Conservation (phyloP, 2,329 filamentous ascomycete species). For the Fusarium mexicanum region DNA sequence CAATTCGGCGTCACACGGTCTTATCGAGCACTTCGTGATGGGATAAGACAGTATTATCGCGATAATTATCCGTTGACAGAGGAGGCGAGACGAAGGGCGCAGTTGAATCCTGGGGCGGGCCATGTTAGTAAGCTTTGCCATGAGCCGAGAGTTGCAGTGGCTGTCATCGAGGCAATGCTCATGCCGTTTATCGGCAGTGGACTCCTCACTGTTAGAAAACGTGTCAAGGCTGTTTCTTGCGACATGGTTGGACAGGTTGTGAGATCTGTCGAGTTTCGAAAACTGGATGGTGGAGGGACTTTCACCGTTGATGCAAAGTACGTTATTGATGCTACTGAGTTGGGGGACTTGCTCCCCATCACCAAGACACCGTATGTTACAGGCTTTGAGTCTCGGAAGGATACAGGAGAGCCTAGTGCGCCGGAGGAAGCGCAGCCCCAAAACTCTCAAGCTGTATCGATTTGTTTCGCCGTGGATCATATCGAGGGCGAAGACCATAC, state of each 20-base stretch:
- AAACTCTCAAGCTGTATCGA: conserved; percentile 44
- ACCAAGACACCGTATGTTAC: conserved; percentile 41
- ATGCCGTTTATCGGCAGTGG: conserved; percentile 41
- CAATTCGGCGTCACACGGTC: conserved; percentile 44
- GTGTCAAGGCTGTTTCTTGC: conserved; percentile 32
- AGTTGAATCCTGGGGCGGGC: conserved; percentile 42
- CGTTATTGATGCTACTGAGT: conserved; percentile 30
- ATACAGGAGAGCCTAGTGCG: conserved; percentile 42
- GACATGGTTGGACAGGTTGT: conserved; percentile 24
- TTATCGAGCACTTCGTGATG: conserved; percentile 38
- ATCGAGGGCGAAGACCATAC: conserved; percentile 41
- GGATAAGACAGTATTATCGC: conserved; percentile 40
- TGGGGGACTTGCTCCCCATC: conserved; percentile 34
- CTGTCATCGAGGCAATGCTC: conserved; percentile 42
- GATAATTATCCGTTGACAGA: conserved; percentile 42
- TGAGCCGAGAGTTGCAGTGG: conserved; percentile 43
- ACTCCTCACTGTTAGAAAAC: conserved; percentile 34
- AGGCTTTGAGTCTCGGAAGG: conserved; percentile 38
- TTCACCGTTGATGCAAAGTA: conserved; percentile 25
- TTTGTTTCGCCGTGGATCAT: conserved; percentile 45
- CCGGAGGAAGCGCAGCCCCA: conserved; percentile 40
- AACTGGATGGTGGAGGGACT: background rate
- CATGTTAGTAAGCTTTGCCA: conserved; percentile 45
- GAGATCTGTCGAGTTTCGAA: conserved; percentile 3
- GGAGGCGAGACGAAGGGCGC: conserved; percentile 35